Base-by-base conservation (phyloP, 148 eudicot genomes). In the Rhododendron ovatum region DNA sequence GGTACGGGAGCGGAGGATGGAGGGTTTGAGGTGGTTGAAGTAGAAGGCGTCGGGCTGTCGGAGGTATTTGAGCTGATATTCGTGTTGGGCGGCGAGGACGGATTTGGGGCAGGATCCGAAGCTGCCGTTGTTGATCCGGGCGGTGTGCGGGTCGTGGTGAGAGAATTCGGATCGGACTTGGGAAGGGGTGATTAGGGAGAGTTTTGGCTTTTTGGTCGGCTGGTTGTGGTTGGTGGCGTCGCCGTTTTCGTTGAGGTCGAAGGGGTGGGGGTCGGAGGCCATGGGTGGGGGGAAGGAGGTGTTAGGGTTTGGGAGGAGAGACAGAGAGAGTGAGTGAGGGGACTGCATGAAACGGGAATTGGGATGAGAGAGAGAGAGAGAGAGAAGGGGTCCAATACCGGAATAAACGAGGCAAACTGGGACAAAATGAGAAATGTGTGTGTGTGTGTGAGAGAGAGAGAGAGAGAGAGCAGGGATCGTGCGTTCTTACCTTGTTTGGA, bases 121-220 rank as follows among this genome's bases (percentile, higher is more conserved):
- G 86, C 98, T 95, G 69, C 99, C 99, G 87, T 96, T 96, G 89
- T 95, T 96, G 87, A 96, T 92, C 18, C 99, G 94, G 4, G 99
- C 94, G 22, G 90, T 83, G 77, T 90, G 20, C 4, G 88, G 78
- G 86, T 94, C 92, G 87, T 95, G 99, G 91, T 96, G 99, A 78
- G 92, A 45, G 90, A 96, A 95, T 41, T 96, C 98, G 26, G 85
- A 22, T 20, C 13, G 88, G 90, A 94, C 73, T 10, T 96, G 93
- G 14, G 90, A 65, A 1, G 84, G 61, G 47, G 95, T 88, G 26
- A 92, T 91, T 30, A 78, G n/a, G 9, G 86, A 35, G 84, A 88
- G 90, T 85, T 90, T 86, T 35, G 81, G 83, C 75, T 50, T 87
- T 15, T 86, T 53, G 55, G 30, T 84, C 63, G 90, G 22, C 51